phyloP scores from a whole-genome alignment of 129 eudicot species.

The Tagetes erecta region DNA sequence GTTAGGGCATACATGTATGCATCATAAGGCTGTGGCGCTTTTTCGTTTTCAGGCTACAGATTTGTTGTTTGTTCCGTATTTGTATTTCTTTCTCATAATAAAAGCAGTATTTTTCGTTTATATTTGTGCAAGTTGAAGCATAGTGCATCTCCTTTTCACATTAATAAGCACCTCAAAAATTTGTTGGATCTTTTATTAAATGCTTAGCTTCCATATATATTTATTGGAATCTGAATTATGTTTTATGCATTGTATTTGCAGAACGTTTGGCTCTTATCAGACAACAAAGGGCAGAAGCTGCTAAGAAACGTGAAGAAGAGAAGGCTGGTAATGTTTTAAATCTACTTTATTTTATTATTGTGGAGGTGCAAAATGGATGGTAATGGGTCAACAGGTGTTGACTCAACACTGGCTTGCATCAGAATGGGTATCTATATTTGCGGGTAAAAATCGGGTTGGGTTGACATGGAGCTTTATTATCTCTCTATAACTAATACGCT shows the following conservation, averaged over 20 bases:
- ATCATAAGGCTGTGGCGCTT: too few species aligned
- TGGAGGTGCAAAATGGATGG: neutral
- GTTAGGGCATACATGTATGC: neutral
- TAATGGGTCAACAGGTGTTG: neutral
- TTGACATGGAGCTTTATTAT: neutral
- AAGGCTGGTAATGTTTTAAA: constrained; percentile 64
- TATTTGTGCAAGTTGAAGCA: neutral
- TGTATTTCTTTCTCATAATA: neutral
- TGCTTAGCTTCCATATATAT: neutral
- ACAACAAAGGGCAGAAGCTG: constrained; percentile 96
- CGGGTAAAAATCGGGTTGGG: neutral
- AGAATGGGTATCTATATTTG: neutral
- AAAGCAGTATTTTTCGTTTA: neutral
- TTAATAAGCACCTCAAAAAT: neutral
- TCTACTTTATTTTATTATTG: neutral
- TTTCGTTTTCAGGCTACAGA: too few species aligned
- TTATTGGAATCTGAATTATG: neutral
- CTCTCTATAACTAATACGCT: neutral
- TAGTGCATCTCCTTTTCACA: neutral
- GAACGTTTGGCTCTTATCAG: constrained; percentile 89
- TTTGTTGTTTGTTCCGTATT: neutral
- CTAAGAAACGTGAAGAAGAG: constrained; percentile 92
- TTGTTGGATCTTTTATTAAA: neutral
- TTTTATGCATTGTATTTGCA: constrained; percentile 33
- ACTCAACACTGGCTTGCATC: neutral